Percentiles rank a stretch among this genome's conserved stretches.
phyloP scores from a whole-genome alignment of 257 asterid genomes.

The Thymus quinquecostatus region DNA sequence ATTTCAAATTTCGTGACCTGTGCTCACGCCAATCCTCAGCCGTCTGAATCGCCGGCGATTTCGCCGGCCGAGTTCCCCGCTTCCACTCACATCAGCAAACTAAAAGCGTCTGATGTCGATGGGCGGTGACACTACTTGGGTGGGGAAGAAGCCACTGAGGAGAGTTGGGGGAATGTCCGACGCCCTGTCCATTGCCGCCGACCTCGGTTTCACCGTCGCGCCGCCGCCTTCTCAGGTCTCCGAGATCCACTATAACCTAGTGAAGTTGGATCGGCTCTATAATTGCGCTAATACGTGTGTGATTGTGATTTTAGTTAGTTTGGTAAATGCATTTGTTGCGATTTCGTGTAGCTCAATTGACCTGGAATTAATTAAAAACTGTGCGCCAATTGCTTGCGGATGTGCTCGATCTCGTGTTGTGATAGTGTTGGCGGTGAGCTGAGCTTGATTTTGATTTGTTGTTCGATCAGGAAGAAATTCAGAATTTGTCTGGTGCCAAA shows the following conservation, averaged over 20 bases:
- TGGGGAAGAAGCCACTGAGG: slow-evolving; percentile 81
- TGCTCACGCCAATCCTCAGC: slow-evolving; percentile 20
- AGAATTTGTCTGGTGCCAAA: slow-evolving; percentile 66
- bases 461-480: slow-evolving; percentile 72
- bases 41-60: slow-evolving; percentile 33
- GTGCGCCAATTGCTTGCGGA: not conserved
- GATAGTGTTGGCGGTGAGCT: slow-evolving; percentile 27
- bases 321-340: slow-evolving; percentile 6
- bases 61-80: slow-evolving; percentile 18
- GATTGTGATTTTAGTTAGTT: not conserved
- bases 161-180: slow-evolving; percentile 96
- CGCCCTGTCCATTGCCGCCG: slow-evolving; percentile 89
- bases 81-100: not conserved
- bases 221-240: slow-evolving; percentile 79
- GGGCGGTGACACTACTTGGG: slow-evolving; percentile 86
- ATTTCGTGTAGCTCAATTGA: not conserved
- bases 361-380: not conserved
- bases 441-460: slow-evolving; percentile 27
- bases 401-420: slow-evolving; percentile 13
- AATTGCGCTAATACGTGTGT: slow-evolving; percentile 2
- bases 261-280: not conserved
- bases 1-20: slow-evolving; percentile 23
- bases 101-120: slow-evolving; percentile 48
- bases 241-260: not conserved
- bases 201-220: slow-evolving; percentile 76